These are phyloP conservation scores for Euphrasia confusa DNA, from an alignment of 257 asterid genomes.

Conservation along the genomic window DNA sequence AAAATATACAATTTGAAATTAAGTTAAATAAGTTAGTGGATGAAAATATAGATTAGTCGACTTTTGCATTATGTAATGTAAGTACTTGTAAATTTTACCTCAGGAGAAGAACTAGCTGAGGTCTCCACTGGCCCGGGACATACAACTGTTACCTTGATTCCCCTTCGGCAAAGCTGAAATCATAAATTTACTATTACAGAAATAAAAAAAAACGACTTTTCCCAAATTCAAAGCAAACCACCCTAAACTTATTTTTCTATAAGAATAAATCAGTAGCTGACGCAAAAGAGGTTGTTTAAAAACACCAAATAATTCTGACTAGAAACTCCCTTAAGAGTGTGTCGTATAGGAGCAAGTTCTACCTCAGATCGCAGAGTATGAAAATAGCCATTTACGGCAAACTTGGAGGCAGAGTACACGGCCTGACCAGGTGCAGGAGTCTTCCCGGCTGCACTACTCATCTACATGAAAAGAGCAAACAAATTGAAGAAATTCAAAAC, in stretches of 20 bases:
- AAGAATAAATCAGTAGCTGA: not conserved
- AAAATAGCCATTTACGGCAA: slow-evolving; percentile 83
- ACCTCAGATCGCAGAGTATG: slow-evolving; percentile 98
- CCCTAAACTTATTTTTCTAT: no score
- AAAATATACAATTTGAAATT: slow-evolving; percentile 9
- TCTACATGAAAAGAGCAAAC: slow-evolving; percentile 41
- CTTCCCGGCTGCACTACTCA: slow-evolving; percentile 99
- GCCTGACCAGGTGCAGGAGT: slow-evolving; percentile 97
- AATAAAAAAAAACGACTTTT: slow-evolving; percentile 8
- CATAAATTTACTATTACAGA: slow-evolving; percentile 12
- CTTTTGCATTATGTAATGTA: not conserved
- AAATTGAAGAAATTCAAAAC: slow-evolving; percentile 14
- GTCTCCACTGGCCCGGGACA: slow-evolving; percentile 93
- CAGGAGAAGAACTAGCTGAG: slow-evolving; percentile 49
- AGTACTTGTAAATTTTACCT: slow-evolving; percentile 40
- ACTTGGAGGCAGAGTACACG: slow-evolving; percentile 86
- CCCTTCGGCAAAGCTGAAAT: slow-evolving; percentile 68
- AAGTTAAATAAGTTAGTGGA: slow-evolving; percentile 15
- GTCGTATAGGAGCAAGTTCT: slow-evolving; percentile 13
- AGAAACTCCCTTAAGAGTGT: not conserved
- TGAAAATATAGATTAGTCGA: not conserved
- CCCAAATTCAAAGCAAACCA: no score
- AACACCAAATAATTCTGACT: no score
- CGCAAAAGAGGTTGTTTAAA: no score
- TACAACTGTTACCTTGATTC: slow-evolving; percentile 89